Evolutionary conservation across 345 rosid genomes (phyloP).

Genomic region (Citrus trifoliata): DNA sequence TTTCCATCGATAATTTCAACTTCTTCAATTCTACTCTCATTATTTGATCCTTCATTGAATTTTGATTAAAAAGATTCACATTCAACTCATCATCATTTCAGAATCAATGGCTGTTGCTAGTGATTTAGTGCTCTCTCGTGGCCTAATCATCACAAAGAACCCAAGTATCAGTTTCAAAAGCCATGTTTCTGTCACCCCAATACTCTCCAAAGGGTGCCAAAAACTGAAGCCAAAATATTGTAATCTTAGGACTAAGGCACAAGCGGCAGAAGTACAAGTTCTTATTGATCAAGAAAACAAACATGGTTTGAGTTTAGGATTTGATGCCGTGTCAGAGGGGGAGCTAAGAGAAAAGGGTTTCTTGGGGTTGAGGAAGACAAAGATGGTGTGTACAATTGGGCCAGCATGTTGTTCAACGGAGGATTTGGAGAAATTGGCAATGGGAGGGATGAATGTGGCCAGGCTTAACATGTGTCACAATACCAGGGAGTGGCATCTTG

Average conservation of each 20-base stretch:
- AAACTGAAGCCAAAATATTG: slow-evolving; percentile 6
- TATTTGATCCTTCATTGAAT: background rate
- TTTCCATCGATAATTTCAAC: slow-evolving; percentile 3
- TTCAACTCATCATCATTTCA: background rate
- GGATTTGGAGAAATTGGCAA: slow-evolving; percentile 58
- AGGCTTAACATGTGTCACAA: slow-evolving; percentile 77
- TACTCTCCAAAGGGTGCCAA: background rate
- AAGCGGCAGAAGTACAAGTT: slow-evolving; percentile 33
- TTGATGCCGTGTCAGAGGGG: slow-evolving; percentile 46
- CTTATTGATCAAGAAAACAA: slow-evolving; percentile 22
- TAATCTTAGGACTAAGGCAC: slow-evolving; percentile 15
- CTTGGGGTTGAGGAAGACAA: slow-evolving; percentile 69
- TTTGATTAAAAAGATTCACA: background rate
- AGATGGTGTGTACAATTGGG: slow-evolving; percentile 71
- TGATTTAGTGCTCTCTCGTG: slow-evolving; percentile 21
- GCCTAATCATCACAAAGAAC: slow-evolving; percentile 13
- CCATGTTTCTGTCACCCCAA: slow-evolving; percentile 16
- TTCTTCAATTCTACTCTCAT: background rate
- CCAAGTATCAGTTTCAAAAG: slow-evolving; percentile 20
- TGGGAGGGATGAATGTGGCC: slow-evolving; percentile 74
- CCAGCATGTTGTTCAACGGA: slow-evolving; percentile 57
- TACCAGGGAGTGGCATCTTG: slow-evolving; percentile 61
- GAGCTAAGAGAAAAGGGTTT: slow-evolving; percentile 67
- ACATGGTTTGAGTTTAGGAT: slow-evolving; percentile 23
- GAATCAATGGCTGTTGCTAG: slow-evolving; percentile 39